Evolutionary conservation across 2,329 filamentous ascomycete genomes (phyloP).

Genomic region (Huntiella decipiens): DNA sequence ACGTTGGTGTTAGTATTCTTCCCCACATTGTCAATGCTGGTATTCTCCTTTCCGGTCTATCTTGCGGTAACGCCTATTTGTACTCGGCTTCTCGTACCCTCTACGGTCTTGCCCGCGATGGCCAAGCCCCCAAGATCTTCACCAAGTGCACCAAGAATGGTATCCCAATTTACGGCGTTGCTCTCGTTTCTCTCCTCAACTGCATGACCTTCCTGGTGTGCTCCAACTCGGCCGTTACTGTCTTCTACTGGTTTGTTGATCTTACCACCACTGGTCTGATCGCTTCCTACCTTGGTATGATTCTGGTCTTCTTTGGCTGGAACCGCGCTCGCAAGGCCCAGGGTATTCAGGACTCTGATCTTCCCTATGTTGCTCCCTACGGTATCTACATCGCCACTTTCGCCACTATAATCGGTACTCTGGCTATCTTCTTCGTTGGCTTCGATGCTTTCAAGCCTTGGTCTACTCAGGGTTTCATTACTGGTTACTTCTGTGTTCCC

Average conservation of each 20-base stretch:
- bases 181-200: slow-evolving; percentile 32
- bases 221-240: slow-evolving; percentile 27
- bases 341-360: slow-evolving; percentile 25
- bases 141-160: slow-evolving; percentile 39
- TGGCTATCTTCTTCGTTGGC: slow-evolving; percentile 36
- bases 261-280: slow-evolving; percentile 38
- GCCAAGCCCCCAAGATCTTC: slow-evolving; percentile 31
- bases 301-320: slow-evolving; percentile 26
- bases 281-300: slow-evolving; percentile 42
- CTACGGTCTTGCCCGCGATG: slow-evolving; percentile 30
- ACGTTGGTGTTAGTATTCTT: slow-evolving; percentile 37
- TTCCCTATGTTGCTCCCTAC: slow-evolving; percentile 31
- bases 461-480: slow-evolving; percentile 22
- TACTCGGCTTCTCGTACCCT: slow-evolving; percentile 32
- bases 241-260: slow-evolving; percentile 34
- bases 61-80: slow-evolving; percentile 31
- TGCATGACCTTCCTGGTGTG: slow-evolving; percentile 34
- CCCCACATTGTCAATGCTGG: slow-evolving; percentile 40
- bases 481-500: slow-evolving; percentile 33
- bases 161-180: slow-evolving; percentile 40
- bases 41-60: slow-evolving; percentile 20
- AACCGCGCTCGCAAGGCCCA: slow-evolving; percentile 35
- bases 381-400: slow-evolving; percentile 3
- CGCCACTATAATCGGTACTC: slow-evolving; percentile 25
- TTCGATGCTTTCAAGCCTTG: slow-evolving; percentile 36